Base-by-base conservation (phyloP, 495 filamentous ascomycete genomes). In the Amniculicola lignicola region DNA sequence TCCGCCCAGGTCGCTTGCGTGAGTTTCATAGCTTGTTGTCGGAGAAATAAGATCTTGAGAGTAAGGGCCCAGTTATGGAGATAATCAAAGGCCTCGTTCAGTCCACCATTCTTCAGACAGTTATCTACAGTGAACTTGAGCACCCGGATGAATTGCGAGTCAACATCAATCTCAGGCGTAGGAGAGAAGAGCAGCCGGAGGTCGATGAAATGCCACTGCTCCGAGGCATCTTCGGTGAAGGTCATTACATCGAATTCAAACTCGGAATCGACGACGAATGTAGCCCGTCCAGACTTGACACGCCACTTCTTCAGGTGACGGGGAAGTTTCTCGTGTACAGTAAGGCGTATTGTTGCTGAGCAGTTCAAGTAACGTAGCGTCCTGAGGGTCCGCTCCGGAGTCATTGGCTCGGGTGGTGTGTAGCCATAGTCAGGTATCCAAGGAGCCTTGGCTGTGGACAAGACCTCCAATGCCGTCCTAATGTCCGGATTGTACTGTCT, bases 211-310 rank as follows among this genome's bases (percentile, higher is more conserved):
- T 83, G 96, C 65, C 95, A 89, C 66, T 91, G 92, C 7, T 83
- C 86, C 24, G 78, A 72, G 12, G 81, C 80, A 45, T 91, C 82
- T 64, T 95, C 90, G 57, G 89, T 83, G 0, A 84, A 87, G 51
- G 96, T 84, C 0, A 87, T 87, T 52, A 97, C 80, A 63, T 97
- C 93, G 19, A 96, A 79, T 67, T 98, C 94, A 66, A 95, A 98
- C 64, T 96, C 93, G 38, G 79, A 81, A 22, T 79, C 72, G 4
- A 96, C 85, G 25, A 74, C 79, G 67, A 97, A 98, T 0, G 90
- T 96, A 12, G 85, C 90, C 27, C 90, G 81, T 4, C 94, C 93
- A 56, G 84, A 82, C 46, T 77, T 76, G 38, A 97, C 84, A 5
- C 73, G 79, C 64, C 86, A 96, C 40, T 87, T 77, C 56, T 76